Base-by-base conservation (phyloP, 306 rosid species). In the Gastrolobium villosum region DNA sequence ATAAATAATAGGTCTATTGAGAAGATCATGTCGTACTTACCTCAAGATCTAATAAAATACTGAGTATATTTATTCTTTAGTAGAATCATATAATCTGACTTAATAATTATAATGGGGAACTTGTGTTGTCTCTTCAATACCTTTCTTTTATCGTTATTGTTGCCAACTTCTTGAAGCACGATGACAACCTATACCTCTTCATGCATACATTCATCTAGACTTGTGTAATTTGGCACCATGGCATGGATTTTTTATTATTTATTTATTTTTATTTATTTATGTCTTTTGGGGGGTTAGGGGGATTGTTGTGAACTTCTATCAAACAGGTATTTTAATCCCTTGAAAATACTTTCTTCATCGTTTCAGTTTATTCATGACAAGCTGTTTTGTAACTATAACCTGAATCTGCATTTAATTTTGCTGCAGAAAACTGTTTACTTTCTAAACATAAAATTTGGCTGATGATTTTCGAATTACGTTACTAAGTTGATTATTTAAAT, bases 381-480 rank as follows among this genome's bases (percentile, higher is more conserved):
- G 37, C 59, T 54, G 14, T 62, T 78, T 28, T 32, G 39, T 41
- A 63, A 50, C 59, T 69, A 60, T 52, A 43, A 61, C 65, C 10
- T 31, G 59, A 7, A 28, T 53, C 7, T 43, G 5, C 20, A 50
- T 48, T 68, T 53, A 43, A 61, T 68, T 56, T 48, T 44, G 36
- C 35, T 67, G 35, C 56, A 14, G 70, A 79, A 14, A 54, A 45
- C 30, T 50, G 75, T 13, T 28, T 60, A 35, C 50, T 36, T 3
- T 50, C 2, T 48, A 13, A 54, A 53, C 41, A 13, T 52, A 13
- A 65, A 67, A 48, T 79, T 35, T 14, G 63, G 35, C 55, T 35
- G 52, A 20, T 46, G 30, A 54, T 72, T 66, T 30, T 37, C 57
- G 45, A 60, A 78, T 56, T 5, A 14, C 11, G 15, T 66, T 37